A percentile compares a stretch with the other conserved stretches of the same genome.
phyloP scores from a whole-genome alignment of 2,329 filamentous ascomycete species.

The Stagonosporopsis tanaceti region DNA sequence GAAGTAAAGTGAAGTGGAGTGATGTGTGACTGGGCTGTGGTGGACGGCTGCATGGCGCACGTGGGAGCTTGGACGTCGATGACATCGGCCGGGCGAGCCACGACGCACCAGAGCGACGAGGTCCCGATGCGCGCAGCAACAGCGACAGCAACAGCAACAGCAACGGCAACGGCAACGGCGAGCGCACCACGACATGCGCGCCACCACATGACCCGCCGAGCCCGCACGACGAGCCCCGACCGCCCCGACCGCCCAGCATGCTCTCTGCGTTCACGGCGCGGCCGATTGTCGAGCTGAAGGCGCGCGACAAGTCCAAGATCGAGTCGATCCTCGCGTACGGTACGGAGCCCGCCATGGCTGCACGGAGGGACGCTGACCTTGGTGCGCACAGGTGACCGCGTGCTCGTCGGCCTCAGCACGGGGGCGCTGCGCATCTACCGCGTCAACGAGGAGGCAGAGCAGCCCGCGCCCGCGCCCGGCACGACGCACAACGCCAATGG shows the following conservation, averaged over 20 bases:
- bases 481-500: too few species aligned
- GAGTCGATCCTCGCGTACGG: constrained; percentile 93
- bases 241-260: constrained; percentile 62
- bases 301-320: constrained; percentile 95
- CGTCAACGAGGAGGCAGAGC: constrained; percentile 72
- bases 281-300: constrained; percentile 95
- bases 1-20: not conserved
- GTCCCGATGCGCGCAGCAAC: too few species aligned
- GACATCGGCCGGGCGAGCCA: constrained; percentile 34
- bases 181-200: constrained; percentile 24
- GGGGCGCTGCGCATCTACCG: constrained; percentile 90
- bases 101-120: not conserved
- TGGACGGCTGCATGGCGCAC: not conserved
- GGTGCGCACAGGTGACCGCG: constrained; percentile 72
- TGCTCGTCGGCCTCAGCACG: constrained; percentile 90
- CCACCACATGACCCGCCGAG: constrained; percentile 24
- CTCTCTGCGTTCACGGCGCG: constrained; percentile 97
- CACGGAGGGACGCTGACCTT: constrained; percentile 25
- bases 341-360: constrained; percentile 49
- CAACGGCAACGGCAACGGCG: constrained; percentile 31
- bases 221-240: not conserved
- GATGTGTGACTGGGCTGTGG: not conserved
- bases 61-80: constrained; percentile 16
- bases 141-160: constrained; percentile 10
- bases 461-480: constrained; percentile 39